Base-by-base conservation (phyloP, 225 moss, liverwort and hornwort genomes). In the Rhytidiadelphus loreus region DNA sequence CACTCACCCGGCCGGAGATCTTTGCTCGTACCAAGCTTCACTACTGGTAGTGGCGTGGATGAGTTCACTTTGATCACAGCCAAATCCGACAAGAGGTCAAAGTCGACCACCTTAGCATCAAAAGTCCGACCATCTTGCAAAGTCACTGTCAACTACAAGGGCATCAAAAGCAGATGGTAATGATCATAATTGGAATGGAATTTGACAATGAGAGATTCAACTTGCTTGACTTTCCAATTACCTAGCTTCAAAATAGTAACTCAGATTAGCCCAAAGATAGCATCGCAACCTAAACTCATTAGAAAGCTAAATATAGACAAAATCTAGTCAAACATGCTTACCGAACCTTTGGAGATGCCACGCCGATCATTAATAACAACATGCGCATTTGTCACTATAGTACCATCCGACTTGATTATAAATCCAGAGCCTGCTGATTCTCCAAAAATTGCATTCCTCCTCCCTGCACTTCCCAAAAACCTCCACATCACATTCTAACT, bases 71-170 rank as follows among this genome's bases (percentile, higher is more conserved):
- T 98, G 48, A 98, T 92, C 56, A 98, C 95, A 77, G 98, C 98
- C 89, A 98, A 93, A 91, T 98, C 98, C 88, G 96, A 94, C 75
- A 97, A 93, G 11, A 90, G 87, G 85, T 98, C 98, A 77, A 92
- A 95, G 91, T 90, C 95, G 35, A 96, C 83, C 85, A 98, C 93
- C 88, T 93, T 90, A 37, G 94, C 98, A 77, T 95, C 95, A 88
- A 98, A 97, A 90, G 81, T 96, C 77, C 98, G 95, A 48, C 98
- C 97, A 93, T 97, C 98, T 97, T 97, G 98, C 95, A 98, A 95
- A 46, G 97, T 98, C 77, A 98, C 98, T 91, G 91, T 69, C 89
- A 98, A 91, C 97, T 98, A 94, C 71, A 83, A 65, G 90, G 86
- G 86, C 80, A 88, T 93, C 89, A 93, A 62, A 84, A 90, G 56